Conservation (phyloP, 331 rosid genomes). For the Arachis monticola region DNA sequence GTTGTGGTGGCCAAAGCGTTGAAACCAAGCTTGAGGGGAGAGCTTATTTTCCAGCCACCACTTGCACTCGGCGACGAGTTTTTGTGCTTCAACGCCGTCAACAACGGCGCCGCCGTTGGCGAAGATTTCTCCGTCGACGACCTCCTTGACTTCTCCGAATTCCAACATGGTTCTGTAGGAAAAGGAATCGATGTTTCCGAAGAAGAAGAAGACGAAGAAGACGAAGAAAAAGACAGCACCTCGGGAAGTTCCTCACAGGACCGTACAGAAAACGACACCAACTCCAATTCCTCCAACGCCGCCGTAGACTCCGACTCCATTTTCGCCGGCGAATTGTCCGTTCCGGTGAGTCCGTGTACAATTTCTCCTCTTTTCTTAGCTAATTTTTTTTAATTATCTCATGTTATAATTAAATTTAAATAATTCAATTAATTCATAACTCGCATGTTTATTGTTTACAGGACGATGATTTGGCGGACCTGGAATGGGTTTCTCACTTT, state of each 20-base stretch:
- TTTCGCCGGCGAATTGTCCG: conserved; percentile 61
- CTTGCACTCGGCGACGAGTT: conserved; percentile 47
- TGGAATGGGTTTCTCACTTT: conserved; percentile 93
- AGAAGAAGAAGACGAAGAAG: conserved; percentile 43
- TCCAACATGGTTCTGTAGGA: conserved; percentile 50
- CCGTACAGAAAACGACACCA: conserved; percentile 44
- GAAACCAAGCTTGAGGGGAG: conserved; percentile 66
- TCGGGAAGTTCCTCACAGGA: conserved; percentile 49
- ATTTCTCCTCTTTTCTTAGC: neutral
- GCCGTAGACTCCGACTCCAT: conserved; percentile 53
- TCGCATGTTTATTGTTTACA: conserved; percentile 25
- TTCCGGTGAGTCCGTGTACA: conserved; percentile 57
- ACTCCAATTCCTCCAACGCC: conserved; percentile 54
- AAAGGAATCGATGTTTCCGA: conserved; percentile 41
- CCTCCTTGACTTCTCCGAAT: conserved; percentile 71
- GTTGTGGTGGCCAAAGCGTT: conserved; percentile 69
- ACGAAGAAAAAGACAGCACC: conserved; percentile 44
- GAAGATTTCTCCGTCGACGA: conserved; percentile 87
- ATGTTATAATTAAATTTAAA: neutral
- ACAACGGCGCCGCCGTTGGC: conserved; percentile 49
- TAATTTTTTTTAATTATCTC: neutral
- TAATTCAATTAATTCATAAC: conserved; percentile 8
- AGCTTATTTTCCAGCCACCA: conserved; percentile 50
- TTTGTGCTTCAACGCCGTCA: conserved; percentile 40
- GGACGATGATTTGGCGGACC: conserved; percentile 74